Evolutionary conservation across 2,329 filamentous ascomycete genomes (phyloP), one percentile per base, ranked within the genome.

Genomic region (Penicillium sp.): DNA sequence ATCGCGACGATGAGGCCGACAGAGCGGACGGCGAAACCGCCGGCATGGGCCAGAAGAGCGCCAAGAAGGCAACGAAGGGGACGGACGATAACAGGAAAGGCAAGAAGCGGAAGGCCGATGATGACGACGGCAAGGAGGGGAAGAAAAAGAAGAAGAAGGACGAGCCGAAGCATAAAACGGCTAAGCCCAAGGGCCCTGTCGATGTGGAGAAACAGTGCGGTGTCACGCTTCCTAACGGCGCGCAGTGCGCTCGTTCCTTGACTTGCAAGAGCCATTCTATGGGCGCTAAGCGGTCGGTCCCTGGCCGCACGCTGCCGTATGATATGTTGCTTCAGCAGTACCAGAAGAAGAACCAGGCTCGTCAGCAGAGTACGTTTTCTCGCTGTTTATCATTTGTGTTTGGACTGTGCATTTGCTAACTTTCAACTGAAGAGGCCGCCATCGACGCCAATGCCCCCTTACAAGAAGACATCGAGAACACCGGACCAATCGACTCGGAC

Each of bases 331-430:
- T 96, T 31, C 84, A 87, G 12, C 86, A 87, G 7, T 93, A 93
- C 64, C 88, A 93, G 70, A 96, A 97, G 79, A 97, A 96, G 78
- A 99, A 99, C 63, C 93, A 97, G 70, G 93, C 93, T 18, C 95
- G 95, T 65, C 89, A 95, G 74, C 93, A 97, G 71, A 95, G 89
- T 91, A 78, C 11, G 46, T 73, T 86, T 80, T 36, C 25, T 35
- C 2, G 37, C 28, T 22, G 3, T 22, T 34, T 53, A 53, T 14
- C 19, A 13, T 39, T 53, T 3, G 39, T 25, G 11, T 8, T 18
- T 9, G 5, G 3, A 43, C 11, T 42, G 35, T 50, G 45, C 46
- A 25, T 56, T 60, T 30, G 57, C 52, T 13, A 41, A n/a, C n/a
- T 33, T 34, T 36, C 49, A 46, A 49, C 36, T 67, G 63, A 67